Conservation (phyloP, 1,284 basidiomycete genomes). For the Ceratobasidium sp. region DNA sequence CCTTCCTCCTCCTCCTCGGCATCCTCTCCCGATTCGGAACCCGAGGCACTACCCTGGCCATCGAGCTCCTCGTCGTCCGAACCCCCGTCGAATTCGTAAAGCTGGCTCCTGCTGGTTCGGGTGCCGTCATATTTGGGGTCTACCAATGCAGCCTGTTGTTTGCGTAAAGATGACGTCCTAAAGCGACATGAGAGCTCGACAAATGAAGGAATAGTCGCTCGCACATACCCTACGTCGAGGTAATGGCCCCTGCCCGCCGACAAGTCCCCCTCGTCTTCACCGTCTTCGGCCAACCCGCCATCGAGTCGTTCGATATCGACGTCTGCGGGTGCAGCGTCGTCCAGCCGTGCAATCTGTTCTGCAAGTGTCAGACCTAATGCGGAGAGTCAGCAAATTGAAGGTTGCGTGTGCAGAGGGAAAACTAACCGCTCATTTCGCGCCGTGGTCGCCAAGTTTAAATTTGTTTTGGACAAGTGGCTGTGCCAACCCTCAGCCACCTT, state of each 20-base stretch:
- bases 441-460: conserved; percentile 10
- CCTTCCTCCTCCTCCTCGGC: conserved; percentile 58
- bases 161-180: conserved; percentile 78
- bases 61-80: conserved; percentile 50
- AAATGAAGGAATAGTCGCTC: background rate
- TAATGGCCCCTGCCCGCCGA: conserved; percentile 78
- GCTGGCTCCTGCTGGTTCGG: conserved; percentile 70
- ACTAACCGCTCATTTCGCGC: background rate
- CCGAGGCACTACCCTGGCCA: conserved; percentile 40
- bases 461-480: conserved; percentile 13
- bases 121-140: conserved; percentile 83
- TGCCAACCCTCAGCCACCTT: conserved; percentile 8
- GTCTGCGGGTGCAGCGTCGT: conserved; percentile 69
- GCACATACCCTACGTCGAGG: conserved; percentile 79
- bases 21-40: conserved; percentile 73
- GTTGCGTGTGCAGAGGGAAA: background rate
- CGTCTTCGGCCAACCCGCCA: conserved; percentile 52
- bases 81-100: conserved; percentile 59
- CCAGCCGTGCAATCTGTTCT: conserved; percentile 83
- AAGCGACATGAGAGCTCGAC: conserved; percentile 40
- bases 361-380: conserved; percentile 65
- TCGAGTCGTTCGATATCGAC: conserved; percentile 57
- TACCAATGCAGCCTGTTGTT: conserved; percentile 68
- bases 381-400: background rate
- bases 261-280: conserved; percentile 50